A percentile compares a stretch with the other conserved stretches of the same genome.
These are phyloP conservation scores for Venturia aucupariae DNA, from an alignment of 2,329 filamentous ascomycete genomes.

Conservation along the genomic window DNA sequence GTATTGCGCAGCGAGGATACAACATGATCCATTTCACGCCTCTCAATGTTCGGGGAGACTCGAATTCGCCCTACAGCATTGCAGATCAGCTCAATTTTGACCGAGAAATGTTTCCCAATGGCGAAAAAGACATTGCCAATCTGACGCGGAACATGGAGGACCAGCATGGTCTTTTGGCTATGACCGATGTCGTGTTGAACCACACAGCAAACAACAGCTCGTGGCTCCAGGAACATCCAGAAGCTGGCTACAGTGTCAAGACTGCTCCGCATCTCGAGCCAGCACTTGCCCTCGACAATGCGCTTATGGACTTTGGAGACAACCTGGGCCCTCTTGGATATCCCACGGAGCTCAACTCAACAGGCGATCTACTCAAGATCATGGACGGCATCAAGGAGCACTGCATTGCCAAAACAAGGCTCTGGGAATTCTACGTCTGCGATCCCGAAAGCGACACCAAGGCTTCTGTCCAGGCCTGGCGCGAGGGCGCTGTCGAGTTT, in stretches of 20 bases:
- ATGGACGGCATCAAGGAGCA: slow-evolving; percentile 78
- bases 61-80: slow-evolving; percentile 95
- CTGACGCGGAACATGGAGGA: slow-evolving; percentile 75
- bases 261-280: slow-evolving; percentile 68
- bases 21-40: slow-evolving; percentile 99
- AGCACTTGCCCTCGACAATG: slow-evolving; percentile 66
- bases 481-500: slow-evolving; percentile 46
- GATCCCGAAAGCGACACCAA: slow-evolving; percentile 66
- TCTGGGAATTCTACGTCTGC: slow-evolving; percentile 92
- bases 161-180: slow-evolving; percentile 71
- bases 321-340: slow-evolving; percentile 59
- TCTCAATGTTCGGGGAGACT: slow-evolving; percentile 75
- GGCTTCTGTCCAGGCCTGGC: slow-evolving; percentile 64
- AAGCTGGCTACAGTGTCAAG: slow-evolving; percentile 86
- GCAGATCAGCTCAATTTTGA: slow-evolving; percentile 90
- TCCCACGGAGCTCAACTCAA: slow-evolving; percentile 61
- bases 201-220: slow-evolving; percentile 93
- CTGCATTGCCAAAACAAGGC: slow-evolving; percentile 64
- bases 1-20: slow-evolving; percentile 85
- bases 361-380: slow-evolving; percentile 66
- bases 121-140: slow-evolving; percentile 69
- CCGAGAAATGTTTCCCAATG: slow-evolving; percentile 67
- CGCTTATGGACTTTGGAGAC: slow-evolving; percentile 56
- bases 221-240: slow-evolving; percentile 90
- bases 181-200: slow-evolving; percentile 97